These are phyloP conservation scores for Solanum pinnatisectum DNA, from an alignment of 257 asterid species.

Conservation along the genomic window DNA sequence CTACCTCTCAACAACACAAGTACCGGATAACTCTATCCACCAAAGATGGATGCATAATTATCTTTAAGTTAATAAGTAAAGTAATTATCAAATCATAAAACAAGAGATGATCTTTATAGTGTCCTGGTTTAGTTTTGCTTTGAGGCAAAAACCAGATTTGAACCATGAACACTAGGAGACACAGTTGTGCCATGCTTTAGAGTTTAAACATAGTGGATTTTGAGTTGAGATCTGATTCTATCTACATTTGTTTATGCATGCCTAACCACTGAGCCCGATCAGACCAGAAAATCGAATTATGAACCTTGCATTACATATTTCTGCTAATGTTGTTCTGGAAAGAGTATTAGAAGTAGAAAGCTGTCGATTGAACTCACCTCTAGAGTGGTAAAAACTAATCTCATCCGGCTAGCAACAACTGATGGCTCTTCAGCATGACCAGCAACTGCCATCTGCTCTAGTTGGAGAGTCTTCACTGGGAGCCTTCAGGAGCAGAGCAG, in stretches of 20 bases:
- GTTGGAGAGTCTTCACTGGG: slow-evolving; percentile 88
- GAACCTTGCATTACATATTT: neutral
- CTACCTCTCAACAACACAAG: neutral
- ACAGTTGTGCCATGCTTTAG: neutral
- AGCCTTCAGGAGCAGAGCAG: slow-evolving; percentile 41
- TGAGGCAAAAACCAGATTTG: neutral
- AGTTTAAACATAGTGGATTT: neutral
- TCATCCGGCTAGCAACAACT: slow-evolving; percentile 85
- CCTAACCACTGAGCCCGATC: neutral
- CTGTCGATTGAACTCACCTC: slow-evolving; percentile 43
- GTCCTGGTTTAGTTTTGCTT: neutral
- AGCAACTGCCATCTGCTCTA: slow-evolving; percentile 87
- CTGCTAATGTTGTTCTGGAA: neutral
- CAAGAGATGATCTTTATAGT: neutral
- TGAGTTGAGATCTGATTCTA: neutral
- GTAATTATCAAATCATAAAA: neutral
- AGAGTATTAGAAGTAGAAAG: neutral
- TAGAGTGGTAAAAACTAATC: slow-evolving; percentile 78
- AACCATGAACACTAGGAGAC: neutral
- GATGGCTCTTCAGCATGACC: slow-evolving; percentile 89
- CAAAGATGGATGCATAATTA: neutral
- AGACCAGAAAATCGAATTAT: neutral
- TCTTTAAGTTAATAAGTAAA: neutral
- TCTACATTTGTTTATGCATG: neutral
- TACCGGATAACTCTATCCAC: neutral